These are phyloP conservation scores for Solanum hybrid DNA, from an alignment of 305 asterid genomes.

Conservation along the genomic window DNA sequence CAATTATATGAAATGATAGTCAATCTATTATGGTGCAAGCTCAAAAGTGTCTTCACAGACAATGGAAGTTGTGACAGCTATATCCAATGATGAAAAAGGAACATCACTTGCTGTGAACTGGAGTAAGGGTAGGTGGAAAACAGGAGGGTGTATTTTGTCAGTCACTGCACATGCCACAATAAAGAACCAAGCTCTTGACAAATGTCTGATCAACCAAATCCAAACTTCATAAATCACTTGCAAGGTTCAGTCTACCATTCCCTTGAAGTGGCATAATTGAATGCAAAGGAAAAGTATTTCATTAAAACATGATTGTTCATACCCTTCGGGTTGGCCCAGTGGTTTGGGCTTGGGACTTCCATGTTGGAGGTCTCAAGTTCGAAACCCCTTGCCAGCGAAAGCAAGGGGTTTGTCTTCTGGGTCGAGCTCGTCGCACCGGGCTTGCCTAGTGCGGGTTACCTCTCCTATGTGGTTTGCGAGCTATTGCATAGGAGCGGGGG, in stretches of 20 bases:
- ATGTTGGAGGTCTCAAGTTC: too few relatives aligned
- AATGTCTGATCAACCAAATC: neutral
- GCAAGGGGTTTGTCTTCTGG: too few relatives aligned
- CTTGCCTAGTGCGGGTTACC: too few relatives aligned
- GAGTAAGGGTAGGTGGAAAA: neutral
- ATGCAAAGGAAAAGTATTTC: neutral
- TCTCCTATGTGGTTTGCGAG: too few relatives aligned
- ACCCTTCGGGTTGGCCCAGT: too few relatives aligned
- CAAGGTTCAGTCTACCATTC: neutral
- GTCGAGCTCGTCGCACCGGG: too few relatives aligned
- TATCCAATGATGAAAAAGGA: neutral
- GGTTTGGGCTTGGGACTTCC: too few relatives aligned
- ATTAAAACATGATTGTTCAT: too few relatives aligned
- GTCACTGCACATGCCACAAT: neutral
- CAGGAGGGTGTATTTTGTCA: neutral
- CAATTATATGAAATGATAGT: neutral
- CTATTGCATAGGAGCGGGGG: too few relatives aligned
- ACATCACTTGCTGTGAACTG: neutral
- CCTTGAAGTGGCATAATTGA: neutral
- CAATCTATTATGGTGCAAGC: neutral
- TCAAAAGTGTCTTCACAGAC: neutral
- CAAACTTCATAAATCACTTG: conserved; percentile 1
- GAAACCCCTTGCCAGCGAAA: too few relatives aligned
- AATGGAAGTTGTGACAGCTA: neutral
- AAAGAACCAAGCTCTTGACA: neutral